Evolutionary conservation across 176 grass and related monocot species (phyloP).

Genomic region (Oryza glumipatula): DNA sequence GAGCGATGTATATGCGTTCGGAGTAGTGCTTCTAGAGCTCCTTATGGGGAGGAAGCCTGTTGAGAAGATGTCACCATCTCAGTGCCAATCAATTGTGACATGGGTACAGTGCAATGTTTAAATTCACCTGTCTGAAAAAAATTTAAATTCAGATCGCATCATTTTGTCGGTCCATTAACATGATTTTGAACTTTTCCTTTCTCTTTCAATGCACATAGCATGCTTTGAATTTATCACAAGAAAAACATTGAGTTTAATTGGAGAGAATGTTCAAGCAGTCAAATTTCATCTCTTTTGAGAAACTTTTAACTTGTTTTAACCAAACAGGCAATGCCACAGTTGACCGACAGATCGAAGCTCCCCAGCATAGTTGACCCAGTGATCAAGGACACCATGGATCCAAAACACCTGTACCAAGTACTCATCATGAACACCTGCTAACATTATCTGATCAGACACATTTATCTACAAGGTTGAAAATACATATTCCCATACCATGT

Average conservation of each 20-base stretch:
- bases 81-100: conserved; percentile 88
- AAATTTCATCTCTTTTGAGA: not conserved
- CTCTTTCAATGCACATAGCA: not conserved
- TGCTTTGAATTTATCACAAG: conserved; percentile 1
- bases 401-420: conserved; percentile 96
- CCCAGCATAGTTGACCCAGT: conserved; percentile 94
- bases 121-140: not conserved
- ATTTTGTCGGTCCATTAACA: not conserved
- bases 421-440: conserved; percentile 22
- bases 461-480: not conserved
- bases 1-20: conserved; percentile 97
- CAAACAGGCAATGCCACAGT: conserved; percentile 89
- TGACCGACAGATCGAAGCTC: conserved; percentile 91
- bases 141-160: not conserved
- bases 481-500: conserved; percentile 2
- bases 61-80: conserved; percentile 81
- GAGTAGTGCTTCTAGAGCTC: conserved; percentile 91
- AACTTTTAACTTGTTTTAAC: conserved; percentile 34
- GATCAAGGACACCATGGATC: conserved; percentile 90
- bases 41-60: conserved; percentile 91
- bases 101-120: conserved; percentile 60
- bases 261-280: not conserved
- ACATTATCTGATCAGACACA: not conserved
- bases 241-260: not conserved
- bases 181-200: not conserved